Evolutionary conservation across 805 yeast species (phyloP).

Genomic region (Metschnikowia santaceciliae): DNA sequence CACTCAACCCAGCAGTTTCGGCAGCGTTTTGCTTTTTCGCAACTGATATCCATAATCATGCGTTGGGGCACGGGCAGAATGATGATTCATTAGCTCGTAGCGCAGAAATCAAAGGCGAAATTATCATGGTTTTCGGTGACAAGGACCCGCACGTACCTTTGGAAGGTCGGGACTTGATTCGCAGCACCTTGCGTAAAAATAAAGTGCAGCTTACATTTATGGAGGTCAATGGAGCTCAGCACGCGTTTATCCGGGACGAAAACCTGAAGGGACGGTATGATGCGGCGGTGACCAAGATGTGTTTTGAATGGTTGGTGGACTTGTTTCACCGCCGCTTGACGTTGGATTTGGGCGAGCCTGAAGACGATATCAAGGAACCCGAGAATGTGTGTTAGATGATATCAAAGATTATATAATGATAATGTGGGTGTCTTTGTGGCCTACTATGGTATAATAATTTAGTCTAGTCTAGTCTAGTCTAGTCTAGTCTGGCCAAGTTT

Average conservation of each 20-base stretch:
- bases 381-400: conserved; percentile 58
- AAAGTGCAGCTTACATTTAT: conserved; percentile 64
- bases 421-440: no score
- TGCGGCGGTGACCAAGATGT: conserved; percentile 66
- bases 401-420: no score
- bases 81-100: conserved; percentile 64
- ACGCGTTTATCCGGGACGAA: conserved; percentile 80
- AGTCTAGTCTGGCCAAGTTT: no score
- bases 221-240: conserved; percentile 77
- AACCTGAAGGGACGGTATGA: conserved; percentile 77
- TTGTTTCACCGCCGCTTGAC: conserved; percentile 65
- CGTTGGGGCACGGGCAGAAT: conserved; percentile 58
- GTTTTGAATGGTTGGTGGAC: conserved; percentile 65
- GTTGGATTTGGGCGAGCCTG: conserved; percentile 63
- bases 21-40: conserved; percentile 77
- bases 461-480: no score
- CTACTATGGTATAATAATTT: no score
- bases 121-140: conserved; percentile 70
- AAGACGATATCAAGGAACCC: conserved; percentile 44
- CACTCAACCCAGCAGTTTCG: conserved; percentile 57
- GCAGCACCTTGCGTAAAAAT: conserved; percentile 54
- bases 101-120: conserved; percentile 54
- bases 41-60: conserved; percentile 70
- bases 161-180: conserved; percentile 68
- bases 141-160: conserved; percentile 78